A percentile compares a stretch with the other conserved stretches of the same genome.
Conservation (phyloP, 2,329 filamentous ascomycete species). For the Phyllosticta citrichinensis region DNA sequence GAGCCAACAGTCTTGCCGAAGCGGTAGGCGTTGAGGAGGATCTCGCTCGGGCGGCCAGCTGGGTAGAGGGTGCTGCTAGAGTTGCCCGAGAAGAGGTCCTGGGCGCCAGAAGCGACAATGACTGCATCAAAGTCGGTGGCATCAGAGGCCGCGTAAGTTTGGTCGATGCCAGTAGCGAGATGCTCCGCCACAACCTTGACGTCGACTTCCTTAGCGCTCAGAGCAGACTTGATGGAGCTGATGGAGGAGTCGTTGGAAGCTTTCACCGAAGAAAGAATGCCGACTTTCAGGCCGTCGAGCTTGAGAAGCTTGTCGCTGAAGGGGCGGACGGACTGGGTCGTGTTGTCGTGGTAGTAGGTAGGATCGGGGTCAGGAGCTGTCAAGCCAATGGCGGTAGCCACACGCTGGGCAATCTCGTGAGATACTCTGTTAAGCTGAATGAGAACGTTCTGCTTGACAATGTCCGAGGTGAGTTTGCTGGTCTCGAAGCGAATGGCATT, state of each 20-base stretch:
- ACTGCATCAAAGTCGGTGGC: conserved; percentile 54
- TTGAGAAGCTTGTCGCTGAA: conserved; percentile 49
- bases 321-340: conserved; percentile 50
- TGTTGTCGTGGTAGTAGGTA: conserved; percentile 61
- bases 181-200: conserved; percentile 52
- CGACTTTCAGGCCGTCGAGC: conserved; percentile 54
- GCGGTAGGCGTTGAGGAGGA: conserved; percentile 52
- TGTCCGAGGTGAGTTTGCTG: conserved; percentile 45
- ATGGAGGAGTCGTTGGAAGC: conserved; percentile 39
- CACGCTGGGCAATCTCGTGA: conserved; percentile 56
- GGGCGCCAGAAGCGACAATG: conserved; percentile 47
- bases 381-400: conserved; percentile 52
- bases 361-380: conserved; percentile 48
- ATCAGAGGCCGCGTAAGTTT: conserved; percentile 56
- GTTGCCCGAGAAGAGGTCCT: conserved; percentile 38
- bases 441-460: conserved; percentile 56
- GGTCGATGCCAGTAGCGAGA: conserved; percentile 44
- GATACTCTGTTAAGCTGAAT: conserved; percentile 58
- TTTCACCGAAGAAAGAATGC: conserved; percentile 45
- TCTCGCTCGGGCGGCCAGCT: conserved; percentile 51
- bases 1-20: conserved; percentile 62
- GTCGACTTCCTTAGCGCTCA: conserved; percentile 44
- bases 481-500: conserved; percentile 66
- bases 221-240: conserved; percentile 41
- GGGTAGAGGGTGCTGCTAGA: conserved; percentile 46